Evolutionary conservation across 2,329 filamentous ascomycete genomes (phyloP).

Genomic region (Metarhizium sp.): DNA sequence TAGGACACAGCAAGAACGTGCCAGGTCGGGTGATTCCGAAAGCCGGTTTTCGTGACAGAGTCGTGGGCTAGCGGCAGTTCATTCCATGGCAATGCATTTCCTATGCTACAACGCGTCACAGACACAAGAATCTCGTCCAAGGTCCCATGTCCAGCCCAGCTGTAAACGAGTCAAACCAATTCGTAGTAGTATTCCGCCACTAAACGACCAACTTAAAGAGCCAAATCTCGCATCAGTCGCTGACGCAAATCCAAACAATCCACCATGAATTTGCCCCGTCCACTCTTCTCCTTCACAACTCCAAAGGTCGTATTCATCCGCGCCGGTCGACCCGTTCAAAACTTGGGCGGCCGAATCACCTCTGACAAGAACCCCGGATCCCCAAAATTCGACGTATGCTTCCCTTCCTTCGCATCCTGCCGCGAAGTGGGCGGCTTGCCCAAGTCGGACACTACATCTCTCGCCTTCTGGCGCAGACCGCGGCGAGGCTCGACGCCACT

Average conservation of each 20-base stretch:
- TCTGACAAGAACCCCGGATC: constrained; percentile 18
- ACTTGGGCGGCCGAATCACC: constrained; percentile 7
- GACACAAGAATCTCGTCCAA: too few relatives aligned
- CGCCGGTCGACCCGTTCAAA: not conserved
- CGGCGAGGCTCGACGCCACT: constrained; percentile 10
- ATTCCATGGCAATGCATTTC: too few relatives aligned
- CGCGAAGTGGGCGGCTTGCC: constrained; percentile 21
- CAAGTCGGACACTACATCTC: constrained; percentile 23
- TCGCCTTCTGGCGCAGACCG: constrained; percentile 22
- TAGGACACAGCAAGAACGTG: too few relatives aligned
- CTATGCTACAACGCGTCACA: too few relatives aligned
- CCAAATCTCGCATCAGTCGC: not conserved
- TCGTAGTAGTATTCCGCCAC: not conserved
- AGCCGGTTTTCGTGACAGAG: too few relatives aligned
- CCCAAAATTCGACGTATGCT: constrained; percentile 16
- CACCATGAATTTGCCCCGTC: not conserved
- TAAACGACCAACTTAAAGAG: too few relatives aligned
- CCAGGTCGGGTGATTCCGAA: too few relatives aligned
- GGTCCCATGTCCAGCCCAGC: too few relatives aligned
- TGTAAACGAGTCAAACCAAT: not conserved
- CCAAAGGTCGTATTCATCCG: not conserved
- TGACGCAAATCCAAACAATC: not conserved
- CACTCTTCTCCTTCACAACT: too few relatives aligned
- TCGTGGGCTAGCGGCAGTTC: too few relatives aligned
- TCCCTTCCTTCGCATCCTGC: constrained; percentile 23